phyloP scores from a whole-genome alignment of 2,329 filamentous ascomycete genomes.

The Huntiella moniliformis region DNA sequence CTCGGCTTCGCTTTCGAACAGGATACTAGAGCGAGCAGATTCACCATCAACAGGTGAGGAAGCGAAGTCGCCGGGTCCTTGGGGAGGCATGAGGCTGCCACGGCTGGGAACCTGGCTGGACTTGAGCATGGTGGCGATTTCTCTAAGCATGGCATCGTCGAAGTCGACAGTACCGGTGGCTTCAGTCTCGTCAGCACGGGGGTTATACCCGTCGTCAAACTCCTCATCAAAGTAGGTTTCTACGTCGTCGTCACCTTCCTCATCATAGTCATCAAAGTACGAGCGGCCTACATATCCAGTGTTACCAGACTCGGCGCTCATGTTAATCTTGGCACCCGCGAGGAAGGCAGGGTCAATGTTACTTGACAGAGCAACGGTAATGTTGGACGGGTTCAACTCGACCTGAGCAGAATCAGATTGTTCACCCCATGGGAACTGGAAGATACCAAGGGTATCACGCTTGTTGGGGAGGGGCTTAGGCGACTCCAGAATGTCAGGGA shows the following conservation, averaged over 20 bases:
- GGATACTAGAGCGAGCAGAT: constrained; percentile 2
- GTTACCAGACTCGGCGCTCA: constrained; percentile 20
- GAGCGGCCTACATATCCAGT: constrained; percentile 22
- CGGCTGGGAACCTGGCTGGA: constrained; percentile 27
- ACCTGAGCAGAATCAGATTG: constrained; percentile 35
- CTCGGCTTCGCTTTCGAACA: constrained; percentile 18
- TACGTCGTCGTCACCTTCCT: constrained; percentile 25
- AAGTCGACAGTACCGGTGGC: constrained; percentile 26
- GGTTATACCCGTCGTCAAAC: constrained; percentile 19
- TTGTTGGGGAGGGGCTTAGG: constrained; percentile 39
- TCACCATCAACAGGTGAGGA: background rate
- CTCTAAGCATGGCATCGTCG: constrained; percentile 43
- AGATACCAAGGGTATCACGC: constrained; percentile 41
- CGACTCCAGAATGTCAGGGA: constrained; percentile 45
- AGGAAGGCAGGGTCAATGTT: constrained; percentile 27
- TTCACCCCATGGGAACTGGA: constrained; percentile 49
- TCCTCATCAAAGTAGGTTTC: constrained; percentile 20
- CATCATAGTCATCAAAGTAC: constrained; percentile 43
- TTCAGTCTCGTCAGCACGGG: constrained; percentile 18
- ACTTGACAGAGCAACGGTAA: constrained; percentile 30
- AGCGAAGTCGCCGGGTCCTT: constrained; percentile 13
- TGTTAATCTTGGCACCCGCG: constrained; percentile 18
- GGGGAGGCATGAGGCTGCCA: constrained; percentile 25
- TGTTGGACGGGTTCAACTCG: constrained; percentile 19
- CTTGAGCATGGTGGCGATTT: constrained; percentile 41